Base-by-base conservation (phyloP, 83 land plant species). In the Picea abies region DNA sequence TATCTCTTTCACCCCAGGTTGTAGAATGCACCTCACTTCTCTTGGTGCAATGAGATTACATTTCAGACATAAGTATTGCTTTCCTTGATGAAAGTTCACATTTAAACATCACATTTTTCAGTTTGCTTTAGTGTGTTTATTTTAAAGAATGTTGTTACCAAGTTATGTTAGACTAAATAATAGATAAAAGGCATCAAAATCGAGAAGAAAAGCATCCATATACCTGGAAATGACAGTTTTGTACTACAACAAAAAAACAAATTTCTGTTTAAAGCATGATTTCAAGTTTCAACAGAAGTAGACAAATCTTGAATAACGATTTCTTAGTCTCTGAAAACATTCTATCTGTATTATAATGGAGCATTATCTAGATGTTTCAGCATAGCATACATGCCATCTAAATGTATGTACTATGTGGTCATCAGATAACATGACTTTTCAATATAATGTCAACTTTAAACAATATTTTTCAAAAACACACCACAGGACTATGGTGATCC, bases 331-430 rank as follows among this genome's bases (percentile, higher is more conserved):
- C 20, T 70, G n/a, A 35, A 70, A 70, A 70, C 19, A 3, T n/a
- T 35, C 8, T 70, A 70, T 47, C n/a, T 70, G 10, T 39, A 70
- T 70, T 19, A 37, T 35, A 37, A n/a, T 37, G 47, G 41, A 19
- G 75, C 20, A 70, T 4, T 25, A 70, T 70, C 20, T 70, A 37
- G n/a, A 37, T 70, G 75, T 70, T 70, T 70, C 10, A 70, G 75
- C 75, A 70, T 70, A 35, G 20, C 75, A 70, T 70, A 41, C 47
- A 7, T 37, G 41, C 39, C 20, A 6, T 20, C 39, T 70, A 16
- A 37, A 19, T 70, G 22, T 70, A 39, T 37, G 35, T 35, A 35
- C 35, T 35, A 35, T 35, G 2, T 37, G 11, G 75, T 70, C 75
- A 70, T 70, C 75, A 70, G 22, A 37, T 37, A 70, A 37, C 49